These are phyloP conservation scores for Persicaria tinctoria DNA, from an alignment of 148 eudicot genomes.

Conservation along the genomic window DNA sequence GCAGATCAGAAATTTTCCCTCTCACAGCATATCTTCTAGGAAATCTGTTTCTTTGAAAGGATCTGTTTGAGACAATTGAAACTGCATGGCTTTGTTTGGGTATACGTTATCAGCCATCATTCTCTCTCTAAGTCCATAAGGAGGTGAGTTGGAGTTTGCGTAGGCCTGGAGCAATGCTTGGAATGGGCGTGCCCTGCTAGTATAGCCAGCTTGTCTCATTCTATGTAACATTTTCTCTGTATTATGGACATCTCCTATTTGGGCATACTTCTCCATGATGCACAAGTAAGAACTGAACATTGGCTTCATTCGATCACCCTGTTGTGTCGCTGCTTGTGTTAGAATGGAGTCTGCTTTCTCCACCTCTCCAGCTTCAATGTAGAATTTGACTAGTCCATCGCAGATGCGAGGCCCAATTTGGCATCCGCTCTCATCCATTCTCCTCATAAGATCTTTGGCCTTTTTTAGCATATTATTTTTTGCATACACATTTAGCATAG, in stretches of 20 bases:
- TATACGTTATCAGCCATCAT: slow-evolving; percentile 73
- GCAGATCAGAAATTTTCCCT: too few species aligned
- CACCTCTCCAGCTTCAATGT: slow-evolving; percentile 68
- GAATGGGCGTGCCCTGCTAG: slow-evolving; percentile 35
- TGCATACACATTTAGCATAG: slow-evolving; percentile 57
- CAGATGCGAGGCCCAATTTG: slow-evolving; percentile 56
- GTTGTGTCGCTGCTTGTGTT: slow-evolving; percentile 40
- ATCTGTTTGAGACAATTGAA: slow-evolving; percentile 43
- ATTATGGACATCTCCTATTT: slow-evolving; percentile 68
- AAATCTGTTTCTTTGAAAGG: slow-evolving; percentile 48
- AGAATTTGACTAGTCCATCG: slow-evolving; percentile 74
- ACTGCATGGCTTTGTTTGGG: slow-evolving; percentile 40
- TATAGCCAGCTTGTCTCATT: slow-evolving; percentile 70
- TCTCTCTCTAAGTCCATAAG: slow-evolving; percentile 75
- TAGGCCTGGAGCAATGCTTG: slow-evolving; percentile 36
- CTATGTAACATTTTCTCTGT: slow-evolving; percentile 67
- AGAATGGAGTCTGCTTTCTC: slow-evolving; percentile 75
- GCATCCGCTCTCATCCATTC: slow-evolving; percentile 58
- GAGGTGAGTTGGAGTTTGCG: slow-evolving; percentile 55
- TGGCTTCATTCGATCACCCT: slow-evolving; percentile 24
- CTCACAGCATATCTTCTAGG: slow-evolving; percentile 20
- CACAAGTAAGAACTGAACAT: slow-evolving; percentile 44
- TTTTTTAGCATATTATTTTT: slow-evolving; percentile 60
- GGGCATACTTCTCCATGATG: slow-evolving; percentile 62
- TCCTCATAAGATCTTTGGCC: slow-evolving; percentile 68